Conservation (phyloP, 1,139 yeast genomes). For the Eremothecium cymbalariae region DNA sequence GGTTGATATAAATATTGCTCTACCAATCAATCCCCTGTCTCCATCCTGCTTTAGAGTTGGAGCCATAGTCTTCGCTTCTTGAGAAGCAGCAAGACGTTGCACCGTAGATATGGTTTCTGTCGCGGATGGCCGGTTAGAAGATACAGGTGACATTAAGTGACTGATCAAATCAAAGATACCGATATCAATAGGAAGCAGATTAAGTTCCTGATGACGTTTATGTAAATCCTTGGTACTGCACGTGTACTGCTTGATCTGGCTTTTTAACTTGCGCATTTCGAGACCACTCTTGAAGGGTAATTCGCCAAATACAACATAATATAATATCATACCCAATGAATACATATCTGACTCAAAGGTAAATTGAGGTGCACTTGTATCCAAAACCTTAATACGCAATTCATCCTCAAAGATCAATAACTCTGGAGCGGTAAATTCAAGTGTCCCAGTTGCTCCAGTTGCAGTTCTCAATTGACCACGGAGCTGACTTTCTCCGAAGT, state of each 20-base stretch:
- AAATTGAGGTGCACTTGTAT: constrained; percentile 35
- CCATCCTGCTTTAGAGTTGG: no score
- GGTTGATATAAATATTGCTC: not conserved
- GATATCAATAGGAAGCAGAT: constrained; percentile 32
- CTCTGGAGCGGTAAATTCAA: constrained; percentile 85
- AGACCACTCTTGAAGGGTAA: constrained; percentile 51
- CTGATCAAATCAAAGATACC: constrained; percentile 37
- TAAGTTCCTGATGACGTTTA: constrained; percentile 15
- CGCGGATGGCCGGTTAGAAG: constrained; percentile 40
- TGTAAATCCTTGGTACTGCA: constrained; percentile 23
- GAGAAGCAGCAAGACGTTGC: no score
- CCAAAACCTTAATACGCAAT: constrained; percentile 13
- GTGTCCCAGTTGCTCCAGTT: constrained; percentile 77
- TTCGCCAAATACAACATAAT: constrained; percentile 60
- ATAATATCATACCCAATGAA: constrained; percentile 73
- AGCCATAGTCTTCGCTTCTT: no score
- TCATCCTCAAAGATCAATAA: constrained; percentile 35
- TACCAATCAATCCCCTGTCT: no score
- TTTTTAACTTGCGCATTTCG: constrained; percentile 34
- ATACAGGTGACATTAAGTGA: constrained; percentile 33
- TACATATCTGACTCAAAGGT: constrained; percentile 69
- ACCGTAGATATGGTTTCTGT: constrained; percentile 34
- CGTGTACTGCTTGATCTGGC: constrained; percentile 35
- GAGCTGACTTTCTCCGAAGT: constrained; percentile 82
- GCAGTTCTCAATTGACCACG: constrained; percentile 50